Percentiles rank a stretch among this genome's conserved stretches.
phyloP scores from a whole-genome alignment of 495 filamentous ascomycete genomes.

The Daldinia loculata region DNA sequence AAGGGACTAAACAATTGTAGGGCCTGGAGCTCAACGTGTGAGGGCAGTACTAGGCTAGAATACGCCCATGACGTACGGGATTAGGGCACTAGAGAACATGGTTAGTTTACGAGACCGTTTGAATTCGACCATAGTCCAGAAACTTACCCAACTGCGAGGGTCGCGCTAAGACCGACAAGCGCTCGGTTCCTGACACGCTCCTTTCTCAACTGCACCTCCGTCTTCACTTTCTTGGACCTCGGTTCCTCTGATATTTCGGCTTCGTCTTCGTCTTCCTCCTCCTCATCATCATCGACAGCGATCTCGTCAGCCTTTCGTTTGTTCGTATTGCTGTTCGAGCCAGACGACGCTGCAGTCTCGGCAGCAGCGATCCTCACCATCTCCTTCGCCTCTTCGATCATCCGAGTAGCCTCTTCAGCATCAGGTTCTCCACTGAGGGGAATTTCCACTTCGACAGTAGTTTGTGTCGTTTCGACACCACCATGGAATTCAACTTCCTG shows the following conservation, averaged over 20 bases:
- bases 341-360: constrained; percentile 54
- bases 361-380: constrained; percentile 87
- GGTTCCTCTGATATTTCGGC: constrained; percentile 64
- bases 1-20: constrained; percentile 25
- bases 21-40: background rate
- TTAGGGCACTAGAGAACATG: constrained; percentile 56
- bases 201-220: constrained; percentile 77
- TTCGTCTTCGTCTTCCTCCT: constrained; percentile 46
- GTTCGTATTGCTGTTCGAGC: constrained; percentile 60
- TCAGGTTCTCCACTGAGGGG: constrained; percentile 70
- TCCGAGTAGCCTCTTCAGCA: constrained; percentile 75
- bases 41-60: constrained; percentile 42
- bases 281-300: constrained; percentile 51
- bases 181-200: constrained; percentile 85
- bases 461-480: constrained; percentile 72
- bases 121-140: background rate
- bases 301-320: constrained; percentile 90
- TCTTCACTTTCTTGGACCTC: constrained; percentile 76
- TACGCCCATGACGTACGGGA: constrained; percentile 63
- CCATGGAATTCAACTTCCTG: constrained; percentile 71
- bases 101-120: constrained; percentile 40
- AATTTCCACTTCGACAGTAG: constrained; percentile 80
- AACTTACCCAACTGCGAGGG: constrained; percentile 87
- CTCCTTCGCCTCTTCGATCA: constrained; percentile 85
- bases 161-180: constrained; percentile 82